Base-by-base conservation (phyloP, 1,284 basidiomycete genomes). In the Puccinia novopanici region DNA sequence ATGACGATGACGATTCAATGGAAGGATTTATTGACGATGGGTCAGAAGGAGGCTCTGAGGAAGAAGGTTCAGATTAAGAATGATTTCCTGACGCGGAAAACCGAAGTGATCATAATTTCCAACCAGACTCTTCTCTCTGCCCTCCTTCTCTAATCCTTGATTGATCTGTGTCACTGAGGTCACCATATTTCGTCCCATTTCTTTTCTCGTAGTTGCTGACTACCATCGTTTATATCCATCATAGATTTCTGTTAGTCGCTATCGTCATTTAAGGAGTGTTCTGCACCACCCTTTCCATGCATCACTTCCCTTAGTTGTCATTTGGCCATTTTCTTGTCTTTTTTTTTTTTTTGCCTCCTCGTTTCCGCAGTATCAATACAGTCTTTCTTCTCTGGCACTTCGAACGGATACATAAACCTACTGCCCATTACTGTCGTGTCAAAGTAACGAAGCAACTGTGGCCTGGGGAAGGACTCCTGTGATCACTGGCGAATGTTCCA, bases 1-100 rank as follows among this genome's bases (percentile, higher is more conserved):
- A 84, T 15, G 84, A 84, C 30, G 85, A 85, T 83, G n/a, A n/a
- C n/a, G n/a, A n/a, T n/a, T 91, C 91, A 83, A 87, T 91, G 75
- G 90, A 90, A 81, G 85, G 92, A 17, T 90, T 89, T 76, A 91
- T 91, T 83, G 90, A 91, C 57, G 85, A 85, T 13, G 75, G 55
- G 4, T 48, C 55, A 37, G 72, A 75, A 22, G 72, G 15, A 34
- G 50, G 40, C 13, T 83, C 83, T 61, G 89, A 88, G 4, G 88
- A 89, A 77, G 89, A 89, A 24, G 90, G 90, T 37, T 89, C 90
- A 50, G 90, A 90, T 24, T 12, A 61, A 59, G 40, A 70, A 63
- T 63, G 8, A 37, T 19, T 40, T 61, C 10, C 27, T 52, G 50
- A 22, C 17, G 50, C 4, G 12, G 19, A 52, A 8, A 52, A 52